A percentile compares a stretch with the other conserved stretches of the same genome.
Evolutionary conservation across 495 filamentous ascomycete species (phyloP).

Genomic region (Penicillium angulare): DNA sequence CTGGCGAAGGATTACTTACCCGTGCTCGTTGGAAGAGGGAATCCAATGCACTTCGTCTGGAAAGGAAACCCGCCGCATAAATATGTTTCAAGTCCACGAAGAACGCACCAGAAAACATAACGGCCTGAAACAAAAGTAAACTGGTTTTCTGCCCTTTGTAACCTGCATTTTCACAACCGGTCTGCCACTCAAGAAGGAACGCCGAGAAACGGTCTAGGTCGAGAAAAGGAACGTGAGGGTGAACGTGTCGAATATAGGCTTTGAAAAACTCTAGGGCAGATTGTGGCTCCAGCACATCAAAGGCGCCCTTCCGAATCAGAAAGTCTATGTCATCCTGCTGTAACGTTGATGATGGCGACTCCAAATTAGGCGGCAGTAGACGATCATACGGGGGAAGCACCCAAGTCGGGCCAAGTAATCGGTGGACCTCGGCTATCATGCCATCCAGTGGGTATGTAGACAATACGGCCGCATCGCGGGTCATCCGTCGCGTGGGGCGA

Average conservation of each 20-base stretch:
- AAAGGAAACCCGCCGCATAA: conserved; percentile 55
- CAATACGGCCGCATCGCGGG: conserved; percentile 4
- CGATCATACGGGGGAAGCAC: conserved; percentile 4
- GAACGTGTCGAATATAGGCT: conserved; percentile 41
- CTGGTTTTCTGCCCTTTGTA: too few species aligned
- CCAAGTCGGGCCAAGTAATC: conserved; percentile 12
- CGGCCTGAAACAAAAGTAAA: conserved; percentile 65
- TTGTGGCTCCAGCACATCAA: neutral
- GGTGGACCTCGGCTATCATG: conserved; percentile 10
- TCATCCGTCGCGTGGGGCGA: conserved; percentile 6
- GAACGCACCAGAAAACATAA: conserved; percentile 67
- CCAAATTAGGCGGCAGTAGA: conserved; percentile 5
- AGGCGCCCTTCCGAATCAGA: conserved; percentile 6
- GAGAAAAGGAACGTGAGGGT: conserved; percentile 74
- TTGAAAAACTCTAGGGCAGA: conserved; percentile 7
- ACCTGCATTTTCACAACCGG: conserved; percentile 48
- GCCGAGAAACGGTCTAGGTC: conserved; percentile 62
- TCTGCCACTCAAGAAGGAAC: conserved; percentile 42
- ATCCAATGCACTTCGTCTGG: conserved; percentile 7
- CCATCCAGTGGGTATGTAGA: conserved; percentile 9
- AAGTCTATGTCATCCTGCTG: conserved; percentile 7
- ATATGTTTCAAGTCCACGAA: conserved; percentile 65
- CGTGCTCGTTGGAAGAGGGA: conserved; percentile 7
- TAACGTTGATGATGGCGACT: neutral
- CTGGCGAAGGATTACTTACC: conserved; percentile 4